Percentiles rank a stretch among this genome's conserved stretches.
Conservation (phyloP, 179 eudicot genomes). For the Dionaea muscipula region DNA sequence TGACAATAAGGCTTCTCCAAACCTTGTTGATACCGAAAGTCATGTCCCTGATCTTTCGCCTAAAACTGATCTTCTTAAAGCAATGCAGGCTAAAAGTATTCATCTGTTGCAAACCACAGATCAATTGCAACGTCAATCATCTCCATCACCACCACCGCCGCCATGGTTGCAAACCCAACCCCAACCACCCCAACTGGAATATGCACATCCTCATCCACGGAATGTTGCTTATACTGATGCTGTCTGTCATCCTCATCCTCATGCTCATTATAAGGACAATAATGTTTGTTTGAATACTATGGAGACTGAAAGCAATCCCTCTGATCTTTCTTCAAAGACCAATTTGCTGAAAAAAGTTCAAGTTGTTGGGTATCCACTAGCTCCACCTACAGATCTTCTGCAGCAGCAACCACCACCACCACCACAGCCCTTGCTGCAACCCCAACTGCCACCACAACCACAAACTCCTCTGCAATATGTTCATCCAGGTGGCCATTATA, state of each 20-base stretch:
- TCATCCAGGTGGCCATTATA: too few relatives aligned
- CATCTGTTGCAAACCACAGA: conserved; percentile 28
- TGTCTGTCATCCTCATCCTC: conserved; percentile 5
- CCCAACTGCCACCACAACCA: too few relatives aligned
- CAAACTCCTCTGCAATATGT: too few relatives aligned
- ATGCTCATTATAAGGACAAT: conserved; percentile 20
- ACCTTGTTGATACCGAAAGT: conserved; percentile 26
- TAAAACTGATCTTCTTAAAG: conserved; percentile 14
- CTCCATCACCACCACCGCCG: background rate
- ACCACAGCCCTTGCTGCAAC: too few relatives aligned
- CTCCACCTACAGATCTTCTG: conserved; percentile 31
- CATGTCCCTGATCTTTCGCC: conserved; percentile 28
- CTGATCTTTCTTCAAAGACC: conserved; percentile 26
- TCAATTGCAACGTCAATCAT: conserved; percentile 18
- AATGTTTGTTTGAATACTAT: conserved; percentile 13
- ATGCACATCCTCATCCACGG: conserved; percentile 29
- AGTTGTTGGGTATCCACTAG: conserved; percentile 26
- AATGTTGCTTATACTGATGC: conserved; percentile 25
- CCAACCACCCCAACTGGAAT: conserved; percentile 30
- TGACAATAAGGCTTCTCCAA: conserved; percentile 13
- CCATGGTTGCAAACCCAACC: conserved; percentile 14
- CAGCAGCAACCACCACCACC: conserved; percentile 4
- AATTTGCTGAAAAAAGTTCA: conserved; percentile 23
- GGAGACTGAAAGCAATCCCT: conserved; percentile 27
- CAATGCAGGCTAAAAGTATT: conserved; percentile 27